A percentile compares a stretch with the other conserved stretches of the same genome.
Conservation (phyloP, 306 rosid species). For the Cicer arietinum region DNA sequence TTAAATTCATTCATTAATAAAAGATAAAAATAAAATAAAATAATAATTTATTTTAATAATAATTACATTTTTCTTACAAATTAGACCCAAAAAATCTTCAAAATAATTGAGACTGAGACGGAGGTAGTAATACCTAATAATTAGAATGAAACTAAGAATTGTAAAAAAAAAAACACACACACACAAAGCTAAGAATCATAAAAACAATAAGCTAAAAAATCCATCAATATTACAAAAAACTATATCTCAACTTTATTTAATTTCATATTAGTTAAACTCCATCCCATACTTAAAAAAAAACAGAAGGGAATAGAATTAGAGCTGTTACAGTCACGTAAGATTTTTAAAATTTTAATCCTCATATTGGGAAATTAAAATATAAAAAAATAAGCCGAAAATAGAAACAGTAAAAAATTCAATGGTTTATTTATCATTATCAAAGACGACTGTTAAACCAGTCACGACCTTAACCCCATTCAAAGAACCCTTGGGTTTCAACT, state of each 20-base stretch:
- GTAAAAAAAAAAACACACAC: not conserved
- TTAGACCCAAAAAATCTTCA: no score
- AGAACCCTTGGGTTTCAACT: conserved; percentile 54
- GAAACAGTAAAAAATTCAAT: conserved; percentile 49
- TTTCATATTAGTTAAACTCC: conserved; percentile 53
- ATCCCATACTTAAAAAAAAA: conserved; percentile 76
- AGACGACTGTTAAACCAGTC: conserved; percentile 70
- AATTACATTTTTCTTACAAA: no score
- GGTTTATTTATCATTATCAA: conserved; percentile 49
- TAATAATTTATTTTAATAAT: not conserved
- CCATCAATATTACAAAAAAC: conserved; percentile 8
- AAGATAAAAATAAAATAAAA: not conserved
- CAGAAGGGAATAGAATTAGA: conserved; percentile 75
- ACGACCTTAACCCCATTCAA: conserved; percentile 50
- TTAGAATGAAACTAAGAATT: no score
- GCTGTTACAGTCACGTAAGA: conserved; percentile 47
- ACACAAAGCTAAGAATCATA: not conserved
- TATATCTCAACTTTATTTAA: conserved; percentile 43
- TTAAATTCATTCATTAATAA: no score
- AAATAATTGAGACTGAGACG: no score
- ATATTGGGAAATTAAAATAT: conserved; percentile 11
- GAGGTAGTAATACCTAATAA: not conserved
- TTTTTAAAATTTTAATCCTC: conserved; percentile 36
- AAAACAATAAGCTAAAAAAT: not conserved
- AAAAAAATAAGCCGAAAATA: not conserved